phyloP scores from a whole-genome alignment of 148 eudicot species.

The Suaeda aralocaspica region DNA sequence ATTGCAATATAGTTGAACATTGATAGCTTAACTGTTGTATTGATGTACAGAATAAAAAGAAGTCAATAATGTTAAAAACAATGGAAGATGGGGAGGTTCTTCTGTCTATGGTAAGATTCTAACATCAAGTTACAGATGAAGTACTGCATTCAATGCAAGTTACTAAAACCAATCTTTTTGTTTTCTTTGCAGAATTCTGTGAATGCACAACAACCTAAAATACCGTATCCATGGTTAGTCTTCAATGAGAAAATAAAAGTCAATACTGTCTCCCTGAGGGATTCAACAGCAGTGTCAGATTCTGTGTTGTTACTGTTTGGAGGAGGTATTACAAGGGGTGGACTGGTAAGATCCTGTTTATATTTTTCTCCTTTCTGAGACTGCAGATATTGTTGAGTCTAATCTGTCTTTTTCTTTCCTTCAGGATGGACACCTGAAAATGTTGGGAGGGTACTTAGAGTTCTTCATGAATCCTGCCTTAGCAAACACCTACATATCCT shows the following conservation, averaged over 20 bases:
- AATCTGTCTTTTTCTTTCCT: neutral
- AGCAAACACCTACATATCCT: conserved; percentile 55
- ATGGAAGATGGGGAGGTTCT: conserved; percentile 98
- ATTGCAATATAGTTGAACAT: too few species aligned
- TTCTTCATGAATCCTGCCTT: conserved; percentile 84
- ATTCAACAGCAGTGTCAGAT: conserved; percentile 94
- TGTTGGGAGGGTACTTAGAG: conserved; percentile 94
- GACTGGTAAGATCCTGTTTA: conserved; percentile 38
- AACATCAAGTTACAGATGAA: conserved; percentile 5
- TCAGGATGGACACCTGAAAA: conserved; percentile 91
- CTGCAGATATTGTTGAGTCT: neutral
- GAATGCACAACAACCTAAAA: conserved; percentile 61
- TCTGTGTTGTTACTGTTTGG: conserved; percentile 84
- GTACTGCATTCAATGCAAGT: neutral
- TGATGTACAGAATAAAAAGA: conserved; percentile 71
- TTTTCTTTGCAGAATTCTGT: conserved; percentile 65
- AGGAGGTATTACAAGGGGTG: conserved; percentile 64
- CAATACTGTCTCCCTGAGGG: conserved; percentile 81
- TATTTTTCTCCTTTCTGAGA: conserved; percentile 8
- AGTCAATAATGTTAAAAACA: conserved; percentile 78
- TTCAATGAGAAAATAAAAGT: conserved; percentile 97
- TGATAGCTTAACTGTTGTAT: conserved; percentile 16
- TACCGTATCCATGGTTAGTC: conserved; percentile 92
- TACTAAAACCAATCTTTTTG: conserved; percentile 4
- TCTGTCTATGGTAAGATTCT: conserved; percentile 58